Base-by-base conservation (phyloP, 306 rosid species). In the Castanopsis chinensis region DNA sequence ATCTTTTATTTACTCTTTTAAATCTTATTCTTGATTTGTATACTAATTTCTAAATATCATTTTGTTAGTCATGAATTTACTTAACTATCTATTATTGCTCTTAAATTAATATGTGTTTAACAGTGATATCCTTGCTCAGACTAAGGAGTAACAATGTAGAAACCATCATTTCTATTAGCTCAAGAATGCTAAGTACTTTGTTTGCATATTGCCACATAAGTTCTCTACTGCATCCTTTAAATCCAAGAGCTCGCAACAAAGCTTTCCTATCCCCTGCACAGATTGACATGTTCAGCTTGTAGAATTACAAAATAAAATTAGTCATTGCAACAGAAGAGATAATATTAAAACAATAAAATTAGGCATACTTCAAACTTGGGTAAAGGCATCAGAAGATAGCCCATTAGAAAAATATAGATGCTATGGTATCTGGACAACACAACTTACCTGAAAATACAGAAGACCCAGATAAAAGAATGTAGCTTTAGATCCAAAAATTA, bases 221-320 rank as follows among this genome's bases (percentile, higher is more conserved):
- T 91, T 95, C 91, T 95, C 98, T 84, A 95, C 98, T 4, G 93
- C 90, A 87, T 95, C 99, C 91, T 93, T 93, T 74, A 95, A 86
- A 87, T 93, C 96, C 82, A 95, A 77, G 51, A 95, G 98, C 87
- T 95, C 98, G 72, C 97, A 93, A 77, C 98, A 95, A 79, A 95
- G 94, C 86, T 89, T 88, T 87, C 99, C 85, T 82, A 95, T 93
- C 69, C 99, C 99, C 99, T 95, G 91, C 81, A 83, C 69, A 15
- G 28, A 74, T 5, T 5, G 23, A 72, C 49, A 73, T 5, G 75
- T 81, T 72, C 15, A 63, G 69, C 41, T 28, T 2, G 30, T 28
- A 28, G 69, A 33, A 63, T 27, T 27, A 60, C 11, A 63, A 12
- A 45, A 12, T 49, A 49, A 49, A 49, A 49, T 49, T 28, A 13